Percentiles rank a stretch among this genome's conserved stretches.
Conservation (phyloP, 2,329 filamentous ascomycete species). For the Trichoderma atroviride region DNA sequence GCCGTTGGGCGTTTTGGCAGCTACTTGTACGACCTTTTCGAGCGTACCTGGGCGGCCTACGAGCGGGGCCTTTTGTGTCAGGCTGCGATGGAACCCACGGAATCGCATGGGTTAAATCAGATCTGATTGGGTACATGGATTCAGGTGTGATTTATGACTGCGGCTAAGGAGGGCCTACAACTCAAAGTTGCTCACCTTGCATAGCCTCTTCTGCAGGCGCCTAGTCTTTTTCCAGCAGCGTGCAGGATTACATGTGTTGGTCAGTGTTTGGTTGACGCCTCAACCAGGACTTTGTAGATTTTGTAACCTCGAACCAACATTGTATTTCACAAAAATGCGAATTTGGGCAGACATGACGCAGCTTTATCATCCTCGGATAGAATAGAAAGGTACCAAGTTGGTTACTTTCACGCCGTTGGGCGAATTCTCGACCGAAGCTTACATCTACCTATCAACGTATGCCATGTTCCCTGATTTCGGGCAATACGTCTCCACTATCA, state of each 20-base stretch:
- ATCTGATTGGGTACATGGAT: background rate
- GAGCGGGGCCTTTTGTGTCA: background rate
- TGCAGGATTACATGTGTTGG: slow-evolving; percentile 24
- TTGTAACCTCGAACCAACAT: background rate
- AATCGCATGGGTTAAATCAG: background rate
- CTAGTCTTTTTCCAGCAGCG: background rate
- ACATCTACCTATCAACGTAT: slow-evolving; percentile 10
- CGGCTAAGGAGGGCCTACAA: background rate
- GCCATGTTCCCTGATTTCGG: background rate
- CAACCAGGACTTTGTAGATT: background rate
- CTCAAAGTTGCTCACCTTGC: background rate
- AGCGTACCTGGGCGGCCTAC: slow-evolving; percentile 12
- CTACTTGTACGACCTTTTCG: background rate
- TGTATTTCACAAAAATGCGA: background rate
- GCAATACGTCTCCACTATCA: slow-evolving; percentile 3
- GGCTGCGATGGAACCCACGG: background rate
- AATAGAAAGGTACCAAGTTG: background rate
- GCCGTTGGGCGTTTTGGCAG: background rate
- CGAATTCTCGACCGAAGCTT: background rate
- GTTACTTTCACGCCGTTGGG: background rate
- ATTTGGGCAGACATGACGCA: slow-evolving; percentile 7
- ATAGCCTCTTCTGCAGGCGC: background rate
- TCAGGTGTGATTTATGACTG: background rate
- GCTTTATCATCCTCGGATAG: background rate
- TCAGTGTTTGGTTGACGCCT: slow-evolving; percentile 3